Evolutionary conservation across 768 basidiomycete genomes (phyloP).

Genomic region (Boletus rubescentipes): DNA sequence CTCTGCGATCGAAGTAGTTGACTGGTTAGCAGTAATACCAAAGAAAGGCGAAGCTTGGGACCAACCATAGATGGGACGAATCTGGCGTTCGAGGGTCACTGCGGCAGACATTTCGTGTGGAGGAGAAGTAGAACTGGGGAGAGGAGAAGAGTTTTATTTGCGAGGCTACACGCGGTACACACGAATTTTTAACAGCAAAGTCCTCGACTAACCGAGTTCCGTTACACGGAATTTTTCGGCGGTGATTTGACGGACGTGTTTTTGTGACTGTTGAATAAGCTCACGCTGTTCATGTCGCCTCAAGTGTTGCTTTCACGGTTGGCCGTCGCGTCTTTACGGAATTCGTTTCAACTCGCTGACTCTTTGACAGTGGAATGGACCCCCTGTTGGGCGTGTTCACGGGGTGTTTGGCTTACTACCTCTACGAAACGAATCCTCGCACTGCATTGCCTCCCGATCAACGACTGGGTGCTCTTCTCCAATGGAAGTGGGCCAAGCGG

Average conservation of each 20-base stretch:
- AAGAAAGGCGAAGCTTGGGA: not conserved
- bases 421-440: conserved; percentile 79
- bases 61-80: conserved; percentile 83
- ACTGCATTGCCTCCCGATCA: conserved; percentile 59
- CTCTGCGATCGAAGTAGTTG: conserved; percentile 45
- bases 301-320: conserved; percentile 37
- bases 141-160: conserved; percentile 3
- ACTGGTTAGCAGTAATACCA: not conserved
- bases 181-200: conserved; percentile 27
- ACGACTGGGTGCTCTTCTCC: conserved; percentile 51
- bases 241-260: conserved; percentile 12
- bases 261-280: not conserved
- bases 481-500: conserved; percentile 66
- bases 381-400: conserved; percentile 76
- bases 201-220: conserved; percentile 25
- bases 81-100: conserved; percentile 72
- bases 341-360: conserved; percentile 3
- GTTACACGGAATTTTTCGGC: conserved; percentile 27
- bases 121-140: not conserved
- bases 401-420: conserved; percentile 73
- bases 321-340: conserved; percentile 3
- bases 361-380: conserved; percentile 55
- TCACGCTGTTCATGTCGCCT: conserved; percentile 39
- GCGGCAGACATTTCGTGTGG: conserved; percentile 44
- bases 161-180: conserved; percentile 2